Percentiles rank a stretch among this genome's conserved stretches.
These are phyloP conservation scores for Linnemannia exigua DNA, from an alignment of 192 early-diverging fungal genomes.

Conservation along the genomic window DNA sequence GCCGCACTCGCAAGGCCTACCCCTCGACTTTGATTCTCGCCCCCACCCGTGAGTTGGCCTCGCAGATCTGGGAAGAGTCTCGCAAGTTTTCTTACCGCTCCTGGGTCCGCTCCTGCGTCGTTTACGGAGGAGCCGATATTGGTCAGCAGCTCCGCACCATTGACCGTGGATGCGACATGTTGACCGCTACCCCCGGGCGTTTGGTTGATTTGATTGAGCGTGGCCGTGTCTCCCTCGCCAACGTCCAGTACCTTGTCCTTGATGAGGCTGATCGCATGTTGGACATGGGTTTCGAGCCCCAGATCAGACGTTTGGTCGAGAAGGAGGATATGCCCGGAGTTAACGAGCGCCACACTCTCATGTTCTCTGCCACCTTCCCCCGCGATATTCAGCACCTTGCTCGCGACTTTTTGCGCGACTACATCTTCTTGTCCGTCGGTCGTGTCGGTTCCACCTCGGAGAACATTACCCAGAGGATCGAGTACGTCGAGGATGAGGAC, in stretches of 20 bases:
- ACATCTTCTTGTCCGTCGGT: conserved; percentile 92
- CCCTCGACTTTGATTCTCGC: conserved; percentile 90
- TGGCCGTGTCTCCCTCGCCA: conserved; percentile 80
- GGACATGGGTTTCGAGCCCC: conserved; percentile 94
- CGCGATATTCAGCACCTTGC: conserved; percentile 89
- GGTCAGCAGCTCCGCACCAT: conserved; percentile 88
- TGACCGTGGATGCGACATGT: conserved; percentile 92
- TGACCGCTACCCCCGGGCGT: conserved; percentile 97
- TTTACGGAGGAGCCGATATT: conserved; percentile 97
- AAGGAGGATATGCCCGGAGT: conserved; percentile 80
- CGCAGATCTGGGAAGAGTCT: conserved; percentile 95
- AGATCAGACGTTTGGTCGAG: conserved; percentile 91
- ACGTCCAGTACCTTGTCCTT: conserved; percentile 88
- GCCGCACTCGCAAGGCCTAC: conserved; percentile 79
- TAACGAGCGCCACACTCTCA: conserved; percentile 87
- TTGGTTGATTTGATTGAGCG: conserved; percentile 94
- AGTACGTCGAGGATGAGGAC: conserved; percentile 95
- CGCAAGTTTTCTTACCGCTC: conserved; percentile 87
- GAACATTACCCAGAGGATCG: conserved; percentile 95
- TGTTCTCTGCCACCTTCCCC: conserved; percentile 97
- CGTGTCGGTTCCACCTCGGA: conserved; percentile 95
- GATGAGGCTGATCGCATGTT: conserved; percentile 99
- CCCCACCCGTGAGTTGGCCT: conserved; percentile 95
- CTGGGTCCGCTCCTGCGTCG: conserved; percentile 93
- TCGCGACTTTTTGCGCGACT: conserved; percentile 85